Evolutionary conservation across 768 basidiomycete genomes (phyloP), one percentile per base, ranked within the genome.

Genomic region (Chalciporus piperatus): DNA sequence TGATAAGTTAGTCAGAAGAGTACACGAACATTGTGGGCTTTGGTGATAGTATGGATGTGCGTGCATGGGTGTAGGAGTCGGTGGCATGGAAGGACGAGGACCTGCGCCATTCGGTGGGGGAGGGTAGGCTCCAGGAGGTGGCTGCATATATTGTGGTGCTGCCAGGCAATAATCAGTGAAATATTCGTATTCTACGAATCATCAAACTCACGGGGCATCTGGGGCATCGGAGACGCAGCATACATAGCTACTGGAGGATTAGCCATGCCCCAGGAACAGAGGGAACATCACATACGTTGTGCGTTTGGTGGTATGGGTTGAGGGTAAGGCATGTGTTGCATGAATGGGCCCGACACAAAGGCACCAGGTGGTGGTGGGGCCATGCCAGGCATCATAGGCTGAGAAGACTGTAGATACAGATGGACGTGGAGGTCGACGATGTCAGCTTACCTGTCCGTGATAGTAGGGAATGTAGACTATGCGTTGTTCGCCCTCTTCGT

Each of bases 371-470:
- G 89, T 45, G 85, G 86, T 25, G 89, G 87, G 9, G 78, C 77
- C 84, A 91, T 89, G 44, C 88, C 87, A 48, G 84, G 85, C 86
- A 91, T 90, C 81, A 92, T 90, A 49, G 80, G 89, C 82, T 87
- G 64, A 0, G 14, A 37, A 12, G 30, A 12, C 46, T 23, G 50
- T 6, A 25, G 6, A 25, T 70, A 6, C 12, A 37, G 37, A 16
- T 41, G 43, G 46, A 35, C 38, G 38, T 41, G 28, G 30, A 39
- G 45, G 5, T 41, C 6, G 17, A 47, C 23, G 10, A 20, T 11
- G 2, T 28, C 3, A 8, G 20, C 27, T 39, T 40, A 89, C 89
- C 67, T 90, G 89, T 55, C 84, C 83, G 28, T 91, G 91, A 64
- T 92, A 91, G 28, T 82, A 88, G 49, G 85, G 84, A 65, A 90